Conservation (phyloP, 2,329 filamentous ascomycete genomes). For the Alternaria conjuncta region DNA sequence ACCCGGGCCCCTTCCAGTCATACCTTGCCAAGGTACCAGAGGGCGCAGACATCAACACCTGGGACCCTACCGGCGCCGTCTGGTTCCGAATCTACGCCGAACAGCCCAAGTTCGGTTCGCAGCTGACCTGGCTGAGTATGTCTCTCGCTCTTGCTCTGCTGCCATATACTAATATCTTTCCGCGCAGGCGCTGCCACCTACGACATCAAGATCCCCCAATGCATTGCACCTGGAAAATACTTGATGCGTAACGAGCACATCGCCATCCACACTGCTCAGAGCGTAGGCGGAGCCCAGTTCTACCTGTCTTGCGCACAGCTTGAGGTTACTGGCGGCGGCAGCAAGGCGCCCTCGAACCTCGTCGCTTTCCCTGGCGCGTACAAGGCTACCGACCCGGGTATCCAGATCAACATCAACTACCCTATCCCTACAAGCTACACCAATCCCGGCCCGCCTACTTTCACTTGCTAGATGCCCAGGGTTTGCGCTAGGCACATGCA, state of each 20-base stretch:
- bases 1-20: slow-evolving; percentile 46
- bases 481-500: background rate
- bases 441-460: slow-evolving; percentile 8
- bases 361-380: slow-evolving; percentile 51
- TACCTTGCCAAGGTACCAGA: slow-evolving; percentile 48
- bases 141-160: background rate
- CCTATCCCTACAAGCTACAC: slow-evolving; percentile 12
- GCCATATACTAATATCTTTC: background rate
- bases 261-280: slow-evolving; percentile 50
- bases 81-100: slow-evolving; percentile 45
- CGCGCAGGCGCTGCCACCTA: slow-evolving; percentile 10
- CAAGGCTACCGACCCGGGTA: slow-evolving; percentile 31
- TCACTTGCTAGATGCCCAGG: slow-evolving; percentile 3
- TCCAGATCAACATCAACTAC: slow-evolving; percentile 44
- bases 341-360: slow-evolving; percentile 43
- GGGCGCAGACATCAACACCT: slow-evolving; percentile 38
- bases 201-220: slow-evolving; percentile 48
- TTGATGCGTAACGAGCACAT: slow-evolving; percentile 57
- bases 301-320: slow-evolving; percentile 56
- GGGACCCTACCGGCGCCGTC: slow-evolving; percentile 42
- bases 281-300: slow-evolving; percentile 49
- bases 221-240: slow-evolving; percentile 53
- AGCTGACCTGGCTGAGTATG: slow-evolving; percentile 15
- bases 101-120: slow-evolving; percentile 10
- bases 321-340: slow-evolving; percentile 48